Evolutionary conservation across 2,329 filamentous ascomycete genomes (phyloP), one percentile per base, ranked within the genome.

Genomic region (Claviceps sp.): DNA sequence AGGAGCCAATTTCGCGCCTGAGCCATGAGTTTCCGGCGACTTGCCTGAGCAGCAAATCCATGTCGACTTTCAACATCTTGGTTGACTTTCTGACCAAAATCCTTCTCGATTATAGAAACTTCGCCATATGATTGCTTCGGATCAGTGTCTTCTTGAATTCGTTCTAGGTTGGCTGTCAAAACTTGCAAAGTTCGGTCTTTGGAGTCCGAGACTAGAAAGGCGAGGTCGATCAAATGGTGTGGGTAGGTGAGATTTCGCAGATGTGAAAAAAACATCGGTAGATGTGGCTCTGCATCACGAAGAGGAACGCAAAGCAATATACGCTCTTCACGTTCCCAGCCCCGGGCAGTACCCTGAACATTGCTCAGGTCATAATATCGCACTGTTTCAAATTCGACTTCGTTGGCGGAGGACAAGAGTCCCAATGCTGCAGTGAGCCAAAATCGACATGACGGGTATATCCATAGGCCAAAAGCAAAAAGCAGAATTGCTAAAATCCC

Each of bases 251-350:
- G 85, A 70, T 98, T 98, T 59, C 83, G 84, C 54, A 98, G 76
- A 65, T 98, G 94, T n/a, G 86, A 85, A 71, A 98, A 98, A 78
- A 98, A 97, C 91, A 98, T 97, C 56, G 85, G 81, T 48, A 98
- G 72, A 75, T 98, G 93, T 26, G 87, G 78, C 63, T 94, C 84
- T 46, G 93, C 93, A 68, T 98, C 94, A 68, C 93, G 82, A 52
- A 98, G 78, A 45, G 93, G 93, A 16, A 95, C 93, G 68, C 93
- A 97, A 53, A 98, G 79, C 37, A 98, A 76, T 59, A 98, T 95
- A 57, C 93, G 82, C 71, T 98, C 93, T 66, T 95, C 93, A 54
- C 89, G 80, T 69, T 97, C 91, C 93, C 93, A 98, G 5, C 93
- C 94, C 58, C 87, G 83, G 50, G 87, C 88, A 7, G 89, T 93